Conservation (phyloP, 805 yeast genomes). For the Hanseniaspora vineae region DNA sequence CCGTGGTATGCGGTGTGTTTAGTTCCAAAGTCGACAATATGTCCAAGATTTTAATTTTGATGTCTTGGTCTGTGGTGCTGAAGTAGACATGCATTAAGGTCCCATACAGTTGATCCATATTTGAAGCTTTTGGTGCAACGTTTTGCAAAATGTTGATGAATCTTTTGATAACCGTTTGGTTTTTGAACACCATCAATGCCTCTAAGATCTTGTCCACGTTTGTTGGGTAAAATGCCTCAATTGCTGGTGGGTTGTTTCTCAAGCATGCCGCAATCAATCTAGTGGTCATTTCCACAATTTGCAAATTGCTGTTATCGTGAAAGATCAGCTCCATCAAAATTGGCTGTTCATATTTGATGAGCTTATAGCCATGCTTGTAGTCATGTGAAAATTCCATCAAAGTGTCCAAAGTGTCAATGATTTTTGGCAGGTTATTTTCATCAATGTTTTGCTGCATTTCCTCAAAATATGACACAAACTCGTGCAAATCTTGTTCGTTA, state of each 20-base stretch:
- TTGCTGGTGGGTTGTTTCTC: constrained; percentile 61
- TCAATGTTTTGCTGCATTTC: constrained; percentile 10
- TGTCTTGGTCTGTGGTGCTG: constrained; percentile 11
- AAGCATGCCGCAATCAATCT: constrained; percentile 54
- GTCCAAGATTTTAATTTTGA: constrained; percentile 19
- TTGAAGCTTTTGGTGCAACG: constrained; percentile 9
- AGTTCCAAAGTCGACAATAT: constrained; percentile 11
- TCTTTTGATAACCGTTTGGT: constrained; percentile 12
- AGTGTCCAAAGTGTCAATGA: constrained; percentile 22
- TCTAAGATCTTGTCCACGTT: constrained; percentile 26
- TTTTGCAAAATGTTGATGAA: constrained; percentile 19
- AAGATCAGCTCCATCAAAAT: constrained; percentile 10
- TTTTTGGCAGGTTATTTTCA: constrained; percentile 9
- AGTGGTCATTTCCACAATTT: constrained; percentile 37
- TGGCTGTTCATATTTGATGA: constrained; percentile 24
- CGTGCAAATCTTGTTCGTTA: constrained; percentile 8
- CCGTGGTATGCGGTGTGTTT: neutral
- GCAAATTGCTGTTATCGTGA: constrained; percentile 8
- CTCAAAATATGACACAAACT: constrained; percentile 19
- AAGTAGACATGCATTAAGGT: constrained; percentile 12
- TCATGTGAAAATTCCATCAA: constrained; percentile 57
- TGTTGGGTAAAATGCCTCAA: constrained; percentile 24
- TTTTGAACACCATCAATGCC: constrained; percentile 9
- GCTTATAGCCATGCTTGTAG: constrained; percentile 42
- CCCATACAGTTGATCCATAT: constrained; percentile 8